Evolutionary conservation across 768 basidiomycete genomes (phyloP).

Genomic region (Astraeus odoratus): DNA sequence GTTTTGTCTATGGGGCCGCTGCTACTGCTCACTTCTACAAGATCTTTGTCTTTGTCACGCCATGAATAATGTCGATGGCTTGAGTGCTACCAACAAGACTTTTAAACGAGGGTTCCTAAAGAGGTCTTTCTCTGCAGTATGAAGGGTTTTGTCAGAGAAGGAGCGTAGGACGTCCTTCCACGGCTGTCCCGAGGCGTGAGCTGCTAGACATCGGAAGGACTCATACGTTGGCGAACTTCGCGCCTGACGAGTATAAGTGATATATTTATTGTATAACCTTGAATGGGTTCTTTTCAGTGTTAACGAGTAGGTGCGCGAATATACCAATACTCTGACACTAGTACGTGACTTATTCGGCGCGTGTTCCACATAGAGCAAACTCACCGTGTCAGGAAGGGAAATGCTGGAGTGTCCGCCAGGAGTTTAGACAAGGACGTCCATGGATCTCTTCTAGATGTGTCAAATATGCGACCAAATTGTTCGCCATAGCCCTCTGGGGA

Average conservation of each 20-base stretch:
- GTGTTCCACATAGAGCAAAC: slow-evolving; percentile 6
- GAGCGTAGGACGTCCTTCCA: slow-evolving; percentile 44
- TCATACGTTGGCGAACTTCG: slow-evolving; percentile 53
- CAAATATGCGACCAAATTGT: slow-evolving; percentile 47
- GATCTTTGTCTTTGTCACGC: no score
- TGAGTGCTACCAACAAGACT: slow-evolving; percentile 56
- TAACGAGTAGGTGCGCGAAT: slow-evolving; percentile 60
- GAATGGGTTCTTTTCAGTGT: slow-evolving; percentile 63
- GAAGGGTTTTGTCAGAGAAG: slow-evolving; percentile 44
- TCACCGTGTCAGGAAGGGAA: slow-evolving; percentile 74
- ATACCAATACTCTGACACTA: slow-evolving; percentile 71
- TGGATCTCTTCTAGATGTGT: slow-evolving; percentile 64
- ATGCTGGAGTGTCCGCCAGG: slow-evolving; percentile 84
- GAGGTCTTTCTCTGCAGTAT: slow-evolving; percentile 42
- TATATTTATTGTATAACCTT: slow-evolving; percentile 43
- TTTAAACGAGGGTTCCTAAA: slow-evolving; percentile 33
- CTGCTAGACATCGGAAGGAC: slow-evolving; percentile 59
- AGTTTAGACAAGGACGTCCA: slow-evolving; percentile 52
- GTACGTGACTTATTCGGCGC: slow-evolving; percentile 3
- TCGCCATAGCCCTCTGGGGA: slow-evolving; percentile 42
- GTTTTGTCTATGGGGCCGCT: no score
- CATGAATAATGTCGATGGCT: no score
- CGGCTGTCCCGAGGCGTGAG: slow-evolving; percentile 46
- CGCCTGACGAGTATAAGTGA: slow-evolving; percentile 28
- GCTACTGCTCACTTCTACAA: no score